phyloP scores from a whole-genome alignment of 148 eudicot genomes.

The Oxyria digyna region DNA sequence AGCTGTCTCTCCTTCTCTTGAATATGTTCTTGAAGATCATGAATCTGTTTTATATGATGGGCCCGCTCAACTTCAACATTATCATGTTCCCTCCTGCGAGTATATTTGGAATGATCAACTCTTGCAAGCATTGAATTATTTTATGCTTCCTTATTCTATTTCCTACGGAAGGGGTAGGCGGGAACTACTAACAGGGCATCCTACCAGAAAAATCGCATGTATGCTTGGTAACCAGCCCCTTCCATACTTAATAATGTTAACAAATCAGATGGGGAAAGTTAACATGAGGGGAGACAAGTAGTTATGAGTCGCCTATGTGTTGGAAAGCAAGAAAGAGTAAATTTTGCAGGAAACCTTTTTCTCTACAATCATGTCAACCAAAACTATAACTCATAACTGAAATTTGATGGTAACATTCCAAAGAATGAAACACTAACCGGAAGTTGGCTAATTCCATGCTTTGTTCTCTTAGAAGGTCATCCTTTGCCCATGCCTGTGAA shows the following conservation, averaged over 20 bases:
- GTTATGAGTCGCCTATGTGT: neutral
- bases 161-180: neutral
- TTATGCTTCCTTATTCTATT: neutral
- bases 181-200: neutral
- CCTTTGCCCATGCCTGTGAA: constrained; percentile 94
- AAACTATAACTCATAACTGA: neutral
- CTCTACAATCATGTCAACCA: neutral
- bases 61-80: constrained; percentile 81
- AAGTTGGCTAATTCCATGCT: constrained; percentile 70
- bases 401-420: neutral
- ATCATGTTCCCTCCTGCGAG: constrained; percentile 83
- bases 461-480: constrained; percentile 84
- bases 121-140: constrained; percentile 5
- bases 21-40: constrained; percentile 84
- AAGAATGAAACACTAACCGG: constrained; percentile 28
- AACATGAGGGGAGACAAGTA: neutral
- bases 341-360: neutral
- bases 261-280: neutral
- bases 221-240: neutral
- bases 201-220: neutral
- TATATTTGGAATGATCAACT: neutral
- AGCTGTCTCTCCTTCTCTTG: constrained; percentile 83
- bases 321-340: neutral
- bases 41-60: constrained; percentile 78
- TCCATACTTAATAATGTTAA: neutral